Evolutionary conservation across 441 rosid genomes (phyloP).

Genomic region (Syzygium syzygioides): DNA sequence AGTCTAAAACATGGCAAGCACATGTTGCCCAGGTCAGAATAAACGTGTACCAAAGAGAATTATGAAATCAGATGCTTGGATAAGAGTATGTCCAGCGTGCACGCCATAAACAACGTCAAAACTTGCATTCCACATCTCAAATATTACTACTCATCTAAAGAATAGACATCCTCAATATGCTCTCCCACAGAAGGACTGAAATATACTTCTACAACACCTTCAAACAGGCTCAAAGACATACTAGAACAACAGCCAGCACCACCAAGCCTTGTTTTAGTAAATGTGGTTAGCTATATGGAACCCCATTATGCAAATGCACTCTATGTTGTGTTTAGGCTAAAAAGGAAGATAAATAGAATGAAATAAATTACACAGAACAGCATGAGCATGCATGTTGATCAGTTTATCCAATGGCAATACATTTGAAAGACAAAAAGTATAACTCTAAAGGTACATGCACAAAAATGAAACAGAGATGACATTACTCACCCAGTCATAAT

Average conservation of each 20-base stretch:
- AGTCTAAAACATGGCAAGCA: background rate
- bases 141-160: background rate
- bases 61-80: background rate
- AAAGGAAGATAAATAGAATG: background rate
- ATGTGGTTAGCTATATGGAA: background rate
- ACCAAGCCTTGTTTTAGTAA: background rate
- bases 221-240: background rate
- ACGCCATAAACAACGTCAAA: background rate
- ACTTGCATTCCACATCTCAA: background rate
- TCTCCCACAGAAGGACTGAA: background rate
- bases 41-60: background rate
- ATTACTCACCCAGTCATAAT: conserved; percentile 86
- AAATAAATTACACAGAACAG: background rate
- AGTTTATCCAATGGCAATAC: background rate
- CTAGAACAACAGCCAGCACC: background rate
- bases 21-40: background rate
- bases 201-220: background rate
- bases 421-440: background rate
- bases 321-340: too few relatives aligned
- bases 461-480: background rate
- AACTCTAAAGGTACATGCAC: background rate
- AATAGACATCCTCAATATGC: background rate
- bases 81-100: background rate
- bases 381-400: background rate
- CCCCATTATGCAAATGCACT: background rate